Conservation (phyloP, 1,139 yeast genomes). For the Blastobotrys apis region DNA sequence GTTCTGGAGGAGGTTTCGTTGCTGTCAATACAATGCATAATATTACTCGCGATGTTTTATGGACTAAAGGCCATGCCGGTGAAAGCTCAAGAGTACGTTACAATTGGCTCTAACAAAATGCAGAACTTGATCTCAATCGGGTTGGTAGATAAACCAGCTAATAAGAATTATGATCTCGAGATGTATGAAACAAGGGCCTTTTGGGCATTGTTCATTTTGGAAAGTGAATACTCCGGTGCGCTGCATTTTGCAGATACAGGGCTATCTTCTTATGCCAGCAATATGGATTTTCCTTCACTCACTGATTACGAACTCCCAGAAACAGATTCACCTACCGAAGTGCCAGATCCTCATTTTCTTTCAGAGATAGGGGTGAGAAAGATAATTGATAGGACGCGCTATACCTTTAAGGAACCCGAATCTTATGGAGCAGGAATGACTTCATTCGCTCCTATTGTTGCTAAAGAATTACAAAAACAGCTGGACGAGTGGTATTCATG, state of each 20-base stretch:
- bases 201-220: conserved; percentile 11
- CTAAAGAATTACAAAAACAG: conserved; percentile 12
- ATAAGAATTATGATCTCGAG: conserved; percentile 8
- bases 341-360: conserved; percentile 13
- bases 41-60: conserved; percentile 10
- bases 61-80: conserved; percentile 10
- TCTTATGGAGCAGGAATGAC: not conserved
- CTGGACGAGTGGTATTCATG: conserved; percentile 12
- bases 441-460: conserved; percentile 14
- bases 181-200: conserved; percentile 11
- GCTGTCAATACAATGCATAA: not conserved
- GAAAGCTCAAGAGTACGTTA: conserved; percentile 11
- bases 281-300: conserved; percentile 10
- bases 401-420: conserved; percentile 6
- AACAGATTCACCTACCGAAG: conserved; percentile 1
- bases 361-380: conserved; percentile 13
- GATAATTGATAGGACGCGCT: conserved; percentile 11
- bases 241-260: conserved; percentile 10
- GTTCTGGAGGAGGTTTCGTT: conserved; percentile 11
- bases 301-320: conserved; percentile 7
- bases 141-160: conserved; percentile 3
- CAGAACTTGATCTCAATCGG: conserved; percentile 6
- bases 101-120: conserved; percentile 9
- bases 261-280: conserved; percentile 6
- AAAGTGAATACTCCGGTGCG: conserved; percentile 11